Percentiles rank a stretch among this genome's conserved stretches.
Evolutionary conservation across 2,329 filamentous ascomycete genomes (phyloP).

Genomic region (Apiospora sp.): DNA sequence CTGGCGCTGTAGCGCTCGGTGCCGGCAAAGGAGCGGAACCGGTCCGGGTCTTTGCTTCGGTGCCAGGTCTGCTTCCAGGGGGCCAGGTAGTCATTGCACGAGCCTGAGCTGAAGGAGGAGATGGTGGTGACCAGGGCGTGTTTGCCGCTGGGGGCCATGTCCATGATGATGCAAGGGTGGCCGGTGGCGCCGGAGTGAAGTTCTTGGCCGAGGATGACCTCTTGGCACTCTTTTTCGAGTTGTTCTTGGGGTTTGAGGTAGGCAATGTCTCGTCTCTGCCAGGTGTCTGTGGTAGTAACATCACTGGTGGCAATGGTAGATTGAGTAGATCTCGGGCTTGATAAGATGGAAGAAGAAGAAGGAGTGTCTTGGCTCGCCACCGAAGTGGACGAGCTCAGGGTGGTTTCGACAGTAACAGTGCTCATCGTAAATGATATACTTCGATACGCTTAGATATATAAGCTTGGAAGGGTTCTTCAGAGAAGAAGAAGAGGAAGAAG

Average conservation of each 20-base stretch:
- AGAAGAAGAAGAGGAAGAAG: background rate
- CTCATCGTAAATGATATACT: background rate
- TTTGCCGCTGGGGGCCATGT: slow-evolving; percentile 27
- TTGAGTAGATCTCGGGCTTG: no score
- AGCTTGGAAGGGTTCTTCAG: no score
- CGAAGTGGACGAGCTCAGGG: background rate
- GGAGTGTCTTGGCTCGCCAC: background rate
- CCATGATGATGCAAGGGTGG: slow-evolving; percentile 47
- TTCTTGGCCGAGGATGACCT: slow-evolving; percentile 34
- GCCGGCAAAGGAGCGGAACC: slow-evolving; percentile 44
- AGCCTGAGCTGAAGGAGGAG: slow-evolving; percentile 42
- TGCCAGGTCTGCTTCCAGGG: slow-evolving; percentile 43
- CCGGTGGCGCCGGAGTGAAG: slow-evolving; percentile 34
- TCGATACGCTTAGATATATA: background rate
- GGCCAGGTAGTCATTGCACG: slow-evolving; percentile 34
- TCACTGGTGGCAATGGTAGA: no score
- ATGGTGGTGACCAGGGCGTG: slow-evolving; percentile 42
- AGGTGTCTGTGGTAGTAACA: background rate
- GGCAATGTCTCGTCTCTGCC: slow-evolving; percentile 37
- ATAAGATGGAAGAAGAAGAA: background rate
- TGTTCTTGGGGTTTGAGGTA: slow-evolving; percentile 35
- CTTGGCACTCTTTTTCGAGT: slow-evolving; percentile 32
- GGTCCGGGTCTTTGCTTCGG: slow-evolving; percentile 31
- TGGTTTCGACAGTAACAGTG: background rate
- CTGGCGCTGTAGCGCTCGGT: slow-evolving; percentile 32